Evolutionary conservation across 768 basidiomycete species (phyloP).

Genomic region (Boletus pseudo-olivaceus): DNA sequence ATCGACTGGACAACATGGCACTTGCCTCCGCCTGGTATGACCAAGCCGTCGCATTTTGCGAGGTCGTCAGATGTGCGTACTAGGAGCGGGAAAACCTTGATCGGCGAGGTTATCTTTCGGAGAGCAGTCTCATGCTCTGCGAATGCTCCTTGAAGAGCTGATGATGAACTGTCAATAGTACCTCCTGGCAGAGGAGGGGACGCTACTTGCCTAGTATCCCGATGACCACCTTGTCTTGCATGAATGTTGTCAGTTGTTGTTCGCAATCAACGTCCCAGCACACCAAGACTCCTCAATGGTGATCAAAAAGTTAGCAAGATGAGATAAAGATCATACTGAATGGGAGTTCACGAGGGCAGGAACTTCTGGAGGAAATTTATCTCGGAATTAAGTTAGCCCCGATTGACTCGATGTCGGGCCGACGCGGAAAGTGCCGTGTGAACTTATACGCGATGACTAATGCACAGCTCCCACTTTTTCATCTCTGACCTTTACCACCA

Average conservation of each 20-base stretch:
- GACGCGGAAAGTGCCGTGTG: conserved; percentile 23
- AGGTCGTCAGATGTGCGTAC: conserved; percentile 80
- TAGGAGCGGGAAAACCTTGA: conserved; percentile 46
- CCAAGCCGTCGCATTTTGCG: conserved; percentile 70
- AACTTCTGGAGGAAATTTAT: neutral
- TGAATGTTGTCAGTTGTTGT: neutral
- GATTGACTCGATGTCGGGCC: conserved; percentile 8
- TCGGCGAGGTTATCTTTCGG: conserved; percentile 48
- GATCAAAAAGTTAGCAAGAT: neutral
- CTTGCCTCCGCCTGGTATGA: conserved; percentile 90
- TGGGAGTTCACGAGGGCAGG: neutral
- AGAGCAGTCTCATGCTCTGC: conserved; percentile 77
- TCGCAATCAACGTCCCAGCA: neutral
- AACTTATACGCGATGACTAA: conserved; percentile 28
- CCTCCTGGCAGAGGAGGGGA: neutral
- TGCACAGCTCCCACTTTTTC: conserved; percentile 20
- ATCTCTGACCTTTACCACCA: conserved; percentile 37
- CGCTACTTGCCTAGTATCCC: conserved; percentile 50
- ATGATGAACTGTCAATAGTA: neutral
- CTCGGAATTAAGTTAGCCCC: neutral
- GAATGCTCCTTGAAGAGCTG: conserved; percentile 93
- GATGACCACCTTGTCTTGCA: conserved; percentile 30
- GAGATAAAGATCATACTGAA: neutral
- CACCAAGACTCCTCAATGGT: neutral
- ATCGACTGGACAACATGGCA: neutral